These are phyloP conservation scores for Aspergillus kassunensis DNA, from an alignment of 495 filamentous ascomycete species.

Conservation along the genomic window DNA sequence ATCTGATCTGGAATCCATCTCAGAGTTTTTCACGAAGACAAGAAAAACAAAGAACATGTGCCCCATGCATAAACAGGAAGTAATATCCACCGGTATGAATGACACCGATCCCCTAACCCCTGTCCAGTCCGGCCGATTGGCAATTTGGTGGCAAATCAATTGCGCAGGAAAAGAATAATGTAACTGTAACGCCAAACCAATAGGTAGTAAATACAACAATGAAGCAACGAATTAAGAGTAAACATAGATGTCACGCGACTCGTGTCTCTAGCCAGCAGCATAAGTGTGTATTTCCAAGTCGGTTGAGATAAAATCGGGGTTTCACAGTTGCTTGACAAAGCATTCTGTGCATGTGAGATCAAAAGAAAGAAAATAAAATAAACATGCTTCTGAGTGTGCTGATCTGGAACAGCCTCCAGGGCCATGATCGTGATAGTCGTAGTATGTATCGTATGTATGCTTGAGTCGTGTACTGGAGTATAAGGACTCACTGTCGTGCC, in stretches of 20 bases:
- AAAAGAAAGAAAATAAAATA: too few relatives aligned
- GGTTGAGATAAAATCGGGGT: neutral
- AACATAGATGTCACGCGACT: neutral
- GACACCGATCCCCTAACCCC: too few relatives aligned
- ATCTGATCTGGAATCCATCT: too few relatives aligned
- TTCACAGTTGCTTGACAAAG: too few relatives aligned
- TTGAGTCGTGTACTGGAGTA: neutral
- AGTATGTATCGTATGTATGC: neutral
- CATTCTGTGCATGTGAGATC: neutral
- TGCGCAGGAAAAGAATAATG: neutral
- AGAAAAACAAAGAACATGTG: neutral
- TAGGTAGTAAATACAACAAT: neutral
- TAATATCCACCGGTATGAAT: neutral
- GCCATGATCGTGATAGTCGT: neutral
- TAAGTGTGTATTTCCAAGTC: neutral
- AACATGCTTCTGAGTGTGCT: neutral
- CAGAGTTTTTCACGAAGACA: too few relatives aligned
- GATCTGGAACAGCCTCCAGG: neutral
- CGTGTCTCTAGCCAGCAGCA: neutral
- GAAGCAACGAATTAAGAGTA: neutral
- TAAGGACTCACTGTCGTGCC: neutral
- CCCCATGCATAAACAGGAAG: neutral
- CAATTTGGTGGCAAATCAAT: conserved; percentile 13
- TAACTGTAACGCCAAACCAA: conserved; percentile 9
- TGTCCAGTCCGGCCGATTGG: neutral